Evolutionary conservation across 768 basidiomycete genomes (phyloP).

Genomic region (Amanita fuliginea): DNA sequence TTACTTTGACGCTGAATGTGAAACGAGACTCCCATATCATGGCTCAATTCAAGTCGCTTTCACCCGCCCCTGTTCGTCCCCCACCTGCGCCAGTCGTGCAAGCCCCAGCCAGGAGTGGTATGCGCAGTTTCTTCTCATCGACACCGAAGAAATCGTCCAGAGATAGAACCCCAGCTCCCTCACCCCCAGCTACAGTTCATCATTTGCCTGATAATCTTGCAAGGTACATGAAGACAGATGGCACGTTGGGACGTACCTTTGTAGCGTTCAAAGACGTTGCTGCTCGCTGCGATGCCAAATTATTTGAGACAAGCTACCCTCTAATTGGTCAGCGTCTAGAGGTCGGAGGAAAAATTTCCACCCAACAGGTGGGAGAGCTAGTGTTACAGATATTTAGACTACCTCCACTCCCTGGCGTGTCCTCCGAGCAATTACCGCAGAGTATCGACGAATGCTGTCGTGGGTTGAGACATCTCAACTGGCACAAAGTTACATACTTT

Average conservation of each 20-base stretch:
- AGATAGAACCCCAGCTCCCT: slow-evolving; percentile 31
- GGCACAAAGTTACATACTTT: slow-evolving; percentile 93
- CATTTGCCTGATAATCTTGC: slow-evolving; percentile 66
- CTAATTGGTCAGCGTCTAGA: slow-evolving; percentile 68
- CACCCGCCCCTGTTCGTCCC: slow-evolving; percentile 31
- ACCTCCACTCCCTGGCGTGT: slow-evolving; percentile 78
- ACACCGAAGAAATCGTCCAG: slow-evolving; percentile 59
- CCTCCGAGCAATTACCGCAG: slow-evolving; percentile 71
- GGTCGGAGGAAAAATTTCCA: slow-evolving; percentile 42
- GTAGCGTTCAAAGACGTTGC: slow-evolving; percentile 86
- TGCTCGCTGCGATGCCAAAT: slow-evolving; percentile 67
- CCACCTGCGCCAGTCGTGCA: slow-evolving; percentile 26
- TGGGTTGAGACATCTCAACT: slow-evolving; percentile 80
- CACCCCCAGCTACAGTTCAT: slow-evolving; percentile 25
- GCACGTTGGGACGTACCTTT: slow-evolving; percentile 81
- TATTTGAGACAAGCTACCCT: slow-evolving; percentile 77
- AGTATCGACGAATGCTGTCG: slow-evolving; percentile 88
- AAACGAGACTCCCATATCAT: slow-evolving; percentile 79
- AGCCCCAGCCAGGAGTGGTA: slow-evolving; percentile 47
- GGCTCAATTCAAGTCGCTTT: slow-evolving; percentile 60
- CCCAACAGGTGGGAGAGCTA: slow-evolving; percentile 76
- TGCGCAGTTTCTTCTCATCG: slow-evolving; percentile 67
- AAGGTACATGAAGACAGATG: slow-evolving; percentile 73
- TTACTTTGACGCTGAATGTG: slow-evolving; percentile 83
- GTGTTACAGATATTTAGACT: slow-evolving; percentile 85